Conservation (phyloP, 2,329 filamentous ascomycete genomes). For the Talaromyces sp. region DNA sequence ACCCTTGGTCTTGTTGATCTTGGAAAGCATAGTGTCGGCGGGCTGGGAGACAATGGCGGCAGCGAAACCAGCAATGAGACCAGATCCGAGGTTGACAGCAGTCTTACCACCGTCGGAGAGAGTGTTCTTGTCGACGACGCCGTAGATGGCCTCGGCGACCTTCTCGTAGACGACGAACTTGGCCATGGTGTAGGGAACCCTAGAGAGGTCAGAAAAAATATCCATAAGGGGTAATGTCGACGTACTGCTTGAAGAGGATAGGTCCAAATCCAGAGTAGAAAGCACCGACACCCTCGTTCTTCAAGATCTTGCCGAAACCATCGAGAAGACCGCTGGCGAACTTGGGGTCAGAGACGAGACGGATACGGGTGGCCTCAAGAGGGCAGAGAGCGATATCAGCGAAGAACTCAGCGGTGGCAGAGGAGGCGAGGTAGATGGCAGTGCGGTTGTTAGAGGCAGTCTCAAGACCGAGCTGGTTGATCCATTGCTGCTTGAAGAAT, state of each 20-base stretch:
- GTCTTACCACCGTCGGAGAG: conserved; percentile 70
- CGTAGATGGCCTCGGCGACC: conserved; percentile 72
- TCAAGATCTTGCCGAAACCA: conserved; percentile 79
- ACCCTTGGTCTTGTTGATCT: conserved; percentile 95
- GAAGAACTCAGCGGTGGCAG: conserved; percentile 62
- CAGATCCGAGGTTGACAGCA: conserved; percentile 76
- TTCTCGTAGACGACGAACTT: conserved; percentile 95
- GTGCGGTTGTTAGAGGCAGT: conserved; percentile 74
- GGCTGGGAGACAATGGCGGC: conserved; percentile 84
- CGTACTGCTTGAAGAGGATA: conserved; percentile 78
- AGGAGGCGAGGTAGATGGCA: conserved; percentile 71
- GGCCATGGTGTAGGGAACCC: conserved; percentile 89
- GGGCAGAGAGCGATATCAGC: conserved; percentile 72
- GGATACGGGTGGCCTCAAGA: conserved; percentile 89
- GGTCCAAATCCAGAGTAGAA: conserved; percentile 92
- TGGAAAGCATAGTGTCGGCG: conserved; percentile 88
- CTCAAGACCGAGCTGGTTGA: conserved; percentile 75
- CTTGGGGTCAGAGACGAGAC: conserved; percentile 82
- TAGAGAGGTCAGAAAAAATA: conserved; percentile 30
- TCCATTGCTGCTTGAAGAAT: conserved; percentile 91
- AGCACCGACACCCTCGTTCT: conserved; percentile 75
- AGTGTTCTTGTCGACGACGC: conserved; percentile 65
- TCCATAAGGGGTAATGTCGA: conserved; percentile 20
- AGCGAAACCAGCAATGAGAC: conserved; percentile 82
- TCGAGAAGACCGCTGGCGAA: conserved; percentile 76